Evolutionary conservation across 2,329 filamentous ascomycete genomes (phyloP).

Genomic region (Colletotrichum godetiae): DNA sequence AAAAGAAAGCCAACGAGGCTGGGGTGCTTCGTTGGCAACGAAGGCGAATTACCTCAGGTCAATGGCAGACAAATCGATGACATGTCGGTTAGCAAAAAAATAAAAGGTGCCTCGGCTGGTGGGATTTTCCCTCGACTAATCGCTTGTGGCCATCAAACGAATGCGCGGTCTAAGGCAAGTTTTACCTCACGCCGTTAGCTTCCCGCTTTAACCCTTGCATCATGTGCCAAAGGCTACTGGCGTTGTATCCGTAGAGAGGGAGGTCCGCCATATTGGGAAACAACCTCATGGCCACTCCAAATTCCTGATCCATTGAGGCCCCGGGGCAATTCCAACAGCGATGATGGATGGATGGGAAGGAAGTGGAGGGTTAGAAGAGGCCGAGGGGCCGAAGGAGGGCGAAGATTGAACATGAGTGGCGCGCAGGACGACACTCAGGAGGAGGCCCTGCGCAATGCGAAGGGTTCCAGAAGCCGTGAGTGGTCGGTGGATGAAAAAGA

Average conservation of each 20-base stretch:
- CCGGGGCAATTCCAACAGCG: background rate
- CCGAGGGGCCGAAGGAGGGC: background rate
- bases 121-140: constrained; percentile 11
- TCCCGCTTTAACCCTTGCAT: background rate
- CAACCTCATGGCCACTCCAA: constrained; percentile 1
- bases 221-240: constrained; percentile 9
- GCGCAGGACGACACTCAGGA: background rate
- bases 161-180: background rate
- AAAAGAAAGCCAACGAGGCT: background rate
- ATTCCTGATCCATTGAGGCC: too few species aligned
- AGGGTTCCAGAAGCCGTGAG: background rate
- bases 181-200: constrained; percentile 4
- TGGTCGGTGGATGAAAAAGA: background rate
- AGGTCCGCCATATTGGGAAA: background rate
- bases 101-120: constrained; percentile 15
- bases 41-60: background rate
- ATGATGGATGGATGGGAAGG: background rate
- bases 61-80: constrained; percentile 1
- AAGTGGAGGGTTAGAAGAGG: background rate
- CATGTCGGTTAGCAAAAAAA: background rate
- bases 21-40: background rate
- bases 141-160: background rate
- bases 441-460: background rate
- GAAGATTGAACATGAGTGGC: background rate
- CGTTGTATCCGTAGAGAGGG: background rate